A percentile compares a stretch with the other conserved stretches of the same genome.
phyloP scores from a whole-genome alignment of 306 rosid species.

The Lablab purpureus region DNA sequence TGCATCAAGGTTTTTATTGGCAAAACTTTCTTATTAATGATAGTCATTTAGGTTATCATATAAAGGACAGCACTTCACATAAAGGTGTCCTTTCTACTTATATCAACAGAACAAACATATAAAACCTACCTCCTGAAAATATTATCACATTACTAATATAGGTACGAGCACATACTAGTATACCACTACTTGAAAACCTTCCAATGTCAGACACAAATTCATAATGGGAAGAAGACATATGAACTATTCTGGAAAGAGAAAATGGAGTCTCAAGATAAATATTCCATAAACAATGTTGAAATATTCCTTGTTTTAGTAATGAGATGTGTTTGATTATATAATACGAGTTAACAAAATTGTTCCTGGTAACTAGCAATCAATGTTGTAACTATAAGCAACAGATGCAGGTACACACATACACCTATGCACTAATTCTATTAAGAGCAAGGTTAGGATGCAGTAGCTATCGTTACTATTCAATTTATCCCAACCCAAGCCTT shows the following conservation, averaged over 20 bases:
- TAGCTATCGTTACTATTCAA: background rate
- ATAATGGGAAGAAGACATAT: background rate
- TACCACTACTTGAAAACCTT: background rate
- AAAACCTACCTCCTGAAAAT: conserved; percentile 1
- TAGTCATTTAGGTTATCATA: background rate
- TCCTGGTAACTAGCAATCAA: background rate
- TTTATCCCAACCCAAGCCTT: background rate
- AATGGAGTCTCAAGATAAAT: background rate
- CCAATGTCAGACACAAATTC: background rate
- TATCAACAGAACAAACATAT: background rate
- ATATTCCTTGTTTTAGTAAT: background rate
- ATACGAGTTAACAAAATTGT: background rate
- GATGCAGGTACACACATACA: background rate
- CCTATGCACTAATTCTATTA: background rate
- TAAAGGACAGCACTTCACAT: background rate
- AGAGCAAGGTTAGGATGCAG: background rate
- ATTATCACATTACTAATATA: background rate
- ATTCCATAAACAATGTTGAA: background rate
- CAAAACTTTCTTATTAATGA: background rate
- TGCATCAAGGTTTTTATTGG: background rate
- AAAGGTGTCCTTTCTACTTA: background rate
- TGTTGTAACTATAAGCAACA: background rate
- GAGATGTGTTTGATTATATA: background rate
- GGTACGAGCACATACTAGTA: background rate
- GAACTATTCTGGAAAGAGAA: background rate